Base-by-base conservation (phyloP, 495 filamentous ascomycete species). In the Astrothelium macrocarpum region DNA sequence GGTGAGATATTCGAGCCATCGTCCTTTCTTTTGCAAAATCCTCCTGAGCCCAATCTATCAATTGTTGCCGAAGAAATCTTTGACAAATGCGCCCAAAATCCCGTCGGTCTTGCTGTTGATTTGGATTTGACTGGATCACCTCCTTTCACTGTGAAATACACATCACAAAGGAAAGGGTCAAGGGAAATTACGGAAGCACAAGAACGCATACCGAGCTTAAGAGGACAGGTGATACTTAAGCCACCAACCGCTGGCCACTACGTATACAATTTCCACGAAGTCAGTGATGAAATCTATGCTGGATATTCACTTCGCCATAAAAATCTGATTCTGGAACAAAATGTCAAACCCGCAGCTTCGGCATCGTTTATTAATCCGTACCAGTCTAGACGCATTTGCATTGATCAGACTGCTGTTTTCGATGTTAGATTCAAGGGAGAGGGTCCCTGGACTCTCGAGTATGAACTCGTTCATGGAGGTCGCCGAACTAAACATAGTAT, bases 71-170 rank as follows among this genome's bases (percentile, higher is more conserved):
- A 95, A 67, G 87, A 90, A 67, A 89, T 97, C 34, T 86, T 87
- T 43, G 94, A 97, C 71, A 95, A 93, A 68, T 98, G 94, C 74
- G 93, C 91, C 43, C 89, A 91, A 59, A 95, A 90, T 69, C 90
- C 93, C 0, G 88, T 98, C 66, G 94, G 94, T 26, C 79, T 97
- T 42, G 81, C 86, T 12, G 90, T 98, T 26, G 89, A 91, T 68
- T 76, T 97, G 49, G 89, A 96, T 66, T 75, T 98, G 46, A 85
- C 90, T 26, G 94, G 94, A 34, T 95, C 91, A 0, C 94, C 94
- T 60, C 91, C 91, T 4, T 98, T 97, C 76, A 75, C 78, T 9
- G 78, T 98, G 28, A 75, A 76, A 2, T 97, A 96, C 70, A 83
- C 83, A 31, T 78, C 89, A 53, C 82, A 86, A 53, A 78, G 77